These are phyloP conservation scores for Ilex paraguariensis DNA, from an alignment of 305 asterid genomes.

Conservation along the genomic window DNA sequence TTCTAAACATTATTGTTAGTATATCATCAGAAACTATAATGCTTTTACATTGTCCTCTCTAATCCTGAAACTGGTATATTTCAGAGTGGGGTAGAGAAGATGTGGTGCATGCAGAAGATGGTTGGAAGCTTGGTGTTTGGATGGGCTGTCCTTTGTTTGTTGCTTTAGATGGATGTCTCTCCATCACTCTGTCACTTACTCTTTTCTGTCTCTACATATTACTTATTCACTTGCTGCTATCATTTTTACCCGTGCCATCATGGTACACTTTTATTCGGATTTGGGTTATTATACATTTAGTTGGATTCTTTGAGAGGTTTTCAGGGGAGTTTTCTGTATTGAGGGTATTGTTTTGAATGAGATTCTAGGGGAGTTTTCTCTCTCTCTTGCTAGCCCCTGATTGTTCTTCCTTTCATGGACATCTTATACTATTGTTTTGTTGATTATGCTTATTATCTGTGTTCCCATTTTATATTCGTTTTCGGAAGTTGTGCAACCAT, in stretches of 20 bases:
- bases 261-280: slow-evolving; percentile 12
- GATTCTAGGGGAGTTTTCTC: slow-evolving; percentile 4
- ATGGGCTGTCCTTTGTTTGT: slow-evolving; percentile 28
- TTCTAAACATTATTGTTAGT: too few species aligned
- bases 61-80: background rate
- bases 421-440: too few species aligned
- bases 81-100: slow-evolving; percentile 61
- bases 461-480: too few species aligned
- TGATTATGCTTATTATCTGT: too few species aligned
- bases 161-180: slow-evolving; percentile 26
- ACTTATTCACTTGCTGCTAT: slow-evolving; percentile 19
- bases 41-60: too few species aligned
- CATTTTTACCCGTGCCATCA: slow-evolving; percentile 15
- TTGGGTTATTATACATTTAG: slow-evolving; percentile 32
- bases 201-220: slow-evolving; percentile 8
- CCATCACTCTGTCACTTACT: background rate
- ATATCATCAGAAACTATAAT: too few species aligned
- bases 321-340: slow-evolving; percentile 28
- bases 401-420: too few species aligned
- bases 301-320: slow-evolving; percentile 49
- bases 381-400: background rate
- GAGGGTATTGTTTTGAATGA: slow-evolving; percentile 18
- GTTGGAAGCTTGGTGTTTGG: slow-evolving; percentile 34
- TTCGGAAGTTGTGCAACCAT: too few species aligned
- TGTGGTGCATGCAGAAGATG: slow-evolving; percentile 24